phyloP scores from a whole-genome alignment of 1,139 yeast species.

The Scheffersomyces cryptocercus region DNA sequence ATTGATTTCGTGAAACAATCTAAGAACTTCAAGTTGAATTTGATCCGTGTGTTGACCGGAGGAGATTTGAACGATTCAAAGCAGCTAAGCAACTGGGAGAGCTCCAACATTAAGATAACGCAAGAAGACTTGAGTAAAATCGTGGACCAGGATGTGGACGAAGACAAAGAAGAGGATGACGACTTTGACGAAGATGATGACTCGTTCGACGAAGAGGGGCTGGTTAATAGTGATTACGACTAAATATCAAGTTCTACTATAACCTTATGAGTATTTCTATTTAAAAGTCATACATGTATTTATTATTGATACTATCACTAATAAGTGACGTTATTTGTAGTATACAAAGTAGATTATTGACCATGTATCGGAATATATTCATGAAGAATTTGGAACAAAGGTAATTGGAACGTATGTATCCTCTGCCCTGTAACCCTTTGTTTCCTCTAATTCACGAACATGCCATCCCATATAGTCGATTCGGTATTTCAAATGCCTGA shows the following conservation, averaged over 20 bases:
- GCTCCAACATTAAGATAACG: constrained; percentile 25
- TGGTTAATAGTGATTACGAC: constrained; percentile 3
- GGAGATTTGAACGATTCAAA: constrained; percentile 38
- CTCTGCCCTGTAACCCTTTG: constrained; percentile 26
- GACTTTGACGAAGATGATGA: constrained; percentile 16
- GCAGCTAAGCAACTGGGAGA: constrained; percentile 43
- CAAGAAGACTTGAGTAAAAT: constrained; percentile 21
- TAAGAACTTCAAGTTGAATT: constrained; percentile 49
- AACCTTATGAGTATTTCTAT: too few species aligned
- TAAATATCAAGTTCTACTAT: not conserved
- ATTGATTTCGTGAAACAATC: constrained; percentile 49
- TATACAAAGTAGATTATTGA: too few species aligned
- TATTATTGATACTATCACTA: too few species aligned
- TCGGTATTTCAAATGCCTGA: constrained; percentile 33
- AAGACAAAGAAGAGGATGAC: constrained; percentile 15
- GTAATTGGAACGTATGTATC: constrained; percentile 32
- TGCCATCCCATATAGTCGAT: constrained; percentile 43
- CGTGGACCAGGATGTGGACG: constrained; percentile 3
- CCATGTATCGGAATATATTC: too few species aligned
- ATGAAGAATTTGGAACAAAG: too few species aligned
- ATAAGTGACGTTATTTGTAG: too few species aligned
- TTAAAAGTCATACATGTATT: too few species aligned
- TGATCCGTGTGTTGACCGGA: constrained; percentile 65
- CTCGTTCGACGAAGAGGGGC: constrained; percentile 12
- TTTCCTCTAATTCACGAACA: constrained; percentile 35